Evolutionary conservation across 768 basidiomycete species (phyloP).

Genomic region (Podaxis mareebaensis): DNA sequence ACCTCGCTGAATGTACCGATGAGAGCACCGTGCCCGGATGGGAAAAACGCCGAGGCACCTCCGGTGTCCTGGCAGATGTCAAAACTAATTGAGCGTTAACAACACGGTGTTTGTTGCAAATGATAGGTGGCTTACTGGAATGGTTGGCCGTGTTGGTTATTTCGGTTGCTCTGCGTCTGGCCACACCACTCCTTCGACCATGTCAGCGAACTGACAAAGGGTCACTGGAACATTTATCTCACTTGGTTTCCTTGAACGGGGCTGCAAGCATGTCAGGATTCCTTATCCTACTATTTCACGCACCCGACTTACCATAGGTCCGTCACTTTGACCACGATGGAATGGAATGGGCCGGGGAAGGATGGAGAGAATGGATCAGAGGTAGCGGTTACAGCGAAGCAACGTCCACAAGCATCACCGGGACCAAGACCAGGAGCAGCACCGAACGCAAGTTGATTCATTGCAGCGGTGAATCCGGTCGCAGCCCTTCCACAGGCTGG

Average conservation of each 20-base stretch:
- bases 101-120: neutral
- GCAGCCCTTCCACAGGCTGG: conserved; percentile 57
- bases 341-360: conserved; percentile 50
- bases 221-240: neutral
- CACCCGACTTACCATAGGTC: conserved; percentile 36
- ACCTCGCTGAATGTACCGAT: conserved; percentile 56
- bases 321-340: conserved; percentile 55
- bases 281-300: neutral
- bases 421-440: conserved; percentile 47
- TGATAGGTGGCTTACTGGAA: conserved; percentile 46
- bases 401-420: conserved; percentile 64
- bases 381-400: conserved; percentile 53
- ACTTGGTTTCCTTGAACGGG: conserved; percentile 48
- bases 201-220: neutral
- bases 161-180: conserved; percentile 41
- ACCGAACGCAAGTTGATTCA: conserved; percentile 59
- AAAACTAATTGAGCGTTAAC: conserved; percentile 38
- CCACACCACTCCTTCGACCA: conserved; percentile 49
- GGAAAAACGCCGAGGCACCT: conserved; percentile 54
- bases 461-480: conserved; percentile 54
- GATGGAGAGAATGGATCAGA: conserved; percentile 53
- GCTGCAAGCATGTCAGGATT: conserved; percentile 22
- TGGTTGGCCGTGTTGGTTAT: conserved; percentile 42
- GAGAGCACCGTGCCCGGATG: conserved; percentile 53
- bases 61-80: conserved; percentile 64